Evolutionary conservation across 768 basidiomycete genomes (phyloP).

Genomic region (Mycena rosella): DNA sequence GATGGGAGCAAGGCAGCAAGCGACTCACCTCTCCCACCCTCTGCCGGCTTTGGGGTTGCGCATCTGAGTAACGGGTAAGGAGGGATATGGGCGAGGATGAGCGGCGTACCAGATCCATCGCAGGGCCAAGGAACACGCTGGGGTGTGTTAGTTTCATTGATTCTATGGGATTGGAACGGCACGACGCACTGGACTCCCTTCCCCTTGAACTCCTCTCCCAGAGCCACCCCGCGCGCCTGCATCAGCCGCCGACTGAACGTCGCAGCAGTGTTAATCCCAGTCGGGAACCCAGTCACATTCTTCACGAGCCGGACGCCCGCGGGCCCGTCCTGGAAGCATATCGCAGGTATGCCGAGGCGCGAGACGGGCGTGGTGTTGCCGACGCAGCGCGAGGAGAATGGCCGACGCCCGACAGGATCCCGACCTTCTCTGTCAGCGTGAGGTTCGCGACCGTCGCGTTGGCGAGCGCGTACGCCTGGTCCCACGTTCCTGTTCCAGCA

Average conservation of each 20-base stretch:
- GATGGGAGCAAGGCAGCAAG: no score
- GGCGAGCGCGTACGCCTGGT: conserved; percentile 31
- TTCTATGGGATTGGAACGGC: background rate
- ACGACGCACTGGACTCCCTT: conserved; percentile 57
- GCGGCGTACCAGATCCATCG: conserved; percentile 47
- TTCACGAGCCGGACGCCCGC: conserved; percentile 18
- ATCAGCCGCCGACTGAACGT: conserved; percentile 56
- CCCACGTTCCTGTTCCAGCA: conserved; percentile 30
- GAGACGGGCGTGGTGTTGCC: conserved; percentile 30
- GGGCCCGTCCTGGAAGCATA: conserved; percentile 23
- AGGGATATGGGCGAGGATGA: background rate
- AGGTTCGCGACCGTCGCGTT: conserved; percentile 32
- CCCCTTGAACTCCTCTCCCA: conserved; percentile 61
- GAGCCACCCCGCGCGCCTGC: conserved; percentile 56
- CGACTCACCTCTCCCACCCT: conserved; percentile 24
- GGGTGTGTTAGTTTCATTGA: background rate
- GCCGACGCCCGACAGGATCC: conserved; percentile 31
- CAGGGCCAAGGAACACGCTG: conserved; percentile 44
- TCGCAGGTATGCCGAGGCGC: conserved; percentile 27
- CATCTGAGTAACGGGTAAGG: background rate
- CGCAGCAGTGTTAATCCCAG: conserved; percentile 49
- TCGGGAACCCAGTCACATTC: conserved; percentile 44
- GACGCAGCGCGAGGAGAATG: conserved; percentile 32
- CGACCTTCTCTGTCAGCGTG: conserved; percentile 33
- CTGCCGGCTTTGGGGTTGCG: conserved; percentile 30